phyloP scores from a whole-genome alignment of 345 rosid species.

The Eucalyptus cloeziana region DNA sequence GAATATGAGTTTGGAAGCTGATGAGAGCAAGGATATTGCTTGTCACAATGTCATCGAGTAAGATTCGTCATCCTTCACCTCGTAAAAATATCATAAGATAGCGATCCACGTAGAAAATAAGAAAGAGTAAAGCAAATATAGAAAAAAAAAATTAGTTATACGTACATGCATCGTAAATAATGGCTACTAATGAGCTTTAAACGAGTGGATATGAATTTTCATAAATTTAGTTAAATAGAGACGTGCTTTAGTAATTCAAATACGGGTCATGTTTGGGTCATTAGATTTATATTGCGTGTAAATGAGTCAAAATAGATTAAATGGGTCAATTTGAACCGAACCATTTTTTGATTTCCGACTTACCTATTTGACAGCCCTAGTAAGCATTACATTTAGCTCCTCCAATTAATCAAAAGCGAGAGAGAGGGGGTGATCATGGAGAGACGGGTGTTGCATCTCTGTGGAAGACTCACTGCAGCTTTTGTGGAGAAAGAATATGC shows the following conservation, averaged over 20 bases:
- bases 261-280: fast-evolving
- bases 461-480: fast-evolving
- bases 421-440: neutral
- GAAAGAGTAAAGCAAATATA: neutral
- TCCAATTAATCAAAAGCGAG: neutral
- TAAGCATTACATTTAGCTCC: neutral
- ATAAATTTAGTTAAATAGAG: too few relatives aligned
- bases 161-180: fast-evolving
- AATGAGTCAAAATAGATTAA: too few relatives aligned
- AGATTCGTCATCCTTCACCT: neutral
- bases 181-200: too few relatives aligned
- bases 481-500: neutral
- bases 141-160: too few relatives aligned
- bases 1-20: fast-evolving
- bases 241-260: fast-evolving
- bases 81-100: too few relatives aligned
- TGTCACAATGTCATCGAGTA: neutral
- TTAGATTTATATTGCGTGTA: fast-evolving
- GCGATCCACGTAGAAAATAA: too few relatives aligned
- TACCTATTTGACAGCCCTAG: neutral
- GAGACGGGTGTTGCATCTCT: neutral
- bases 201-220: too few relatives aligned
- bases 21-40: neutral
- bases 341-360: fast-evolving
- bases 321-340: fast-evolving